phyloP scores from a whole-genome alignment of 2,329 filamentous ascomycete genomes.

The Dactylellina cionopaga region DNA sequence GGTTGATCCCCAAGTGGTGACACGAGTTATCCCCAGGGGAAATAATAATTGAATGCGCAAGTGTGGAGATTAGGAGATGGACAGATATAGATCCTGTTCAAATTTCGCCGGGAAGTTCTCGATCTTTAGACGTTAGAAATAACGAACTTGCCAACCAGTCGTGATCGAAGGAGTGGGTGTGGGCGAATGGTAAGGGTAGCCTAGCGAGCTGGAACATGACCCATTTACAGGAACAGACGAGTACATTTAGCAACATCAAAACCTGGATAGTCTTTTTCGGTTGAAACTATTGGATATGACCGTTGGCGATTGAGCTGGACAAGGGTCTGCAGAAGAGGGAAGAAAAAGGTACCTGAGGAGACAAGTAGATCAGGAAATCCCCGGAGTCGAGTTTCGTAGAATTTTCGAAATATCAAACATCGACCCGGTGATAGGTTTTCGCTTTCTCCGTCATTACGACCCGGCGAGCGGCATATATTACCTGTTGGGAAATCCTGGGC shows the following conservation, averaged over 20 bases:
- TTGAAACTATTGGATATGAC: slow-evolving; percentile 48
- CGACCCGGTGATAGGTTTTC: slow-evolving; percentile 27
- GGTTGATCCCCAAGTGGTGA: not conserved
- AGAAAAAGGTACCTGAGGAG: slow-evolving; percentile 29
- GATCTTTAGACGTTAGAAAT: slow-evolving; percentile 28
- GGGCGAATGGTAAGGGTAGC: slow-evolving; percentile 25
- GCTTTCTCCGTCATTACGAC: slow-evolving; percentile 12
- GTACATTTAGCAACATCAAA: slow-evolving; percentile 4
- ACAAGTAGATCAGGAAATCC: slow-evolving; percentile 27
- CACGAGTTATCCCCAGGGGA: not conserved
- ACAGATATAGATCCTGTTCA: slow-evolving; percentile 37
- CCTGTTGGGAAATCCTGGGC: slow-evolving; percentile 38
- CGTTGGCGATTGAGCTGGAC: slow-evolving; percentile 19
- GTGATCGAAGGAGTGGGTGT: slow-evolving; percentile 18
- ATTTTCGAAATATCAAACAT: slow-evolving; percentile 22
- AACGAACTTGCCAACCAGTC: slow-evolving; percentile 24
- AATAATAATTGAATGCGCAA: slow-evolving; percentile 14
- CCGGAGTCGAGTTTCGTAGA: slow-evolving; percentile 38
- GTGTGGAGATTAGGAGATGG: slow-evolving; percentile 31
- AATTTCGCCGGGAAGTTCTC: slow-evolving; percentile 26
- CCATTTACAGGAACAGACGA: not conserved
- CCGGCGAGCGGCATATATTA: slow-evolving; percentile 30
- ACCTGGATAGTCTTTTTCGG: slow-evolving; percentile 23
- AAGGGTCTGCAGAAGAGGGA: too few relatives aligned
- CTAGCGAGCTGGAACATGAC: slow-evolving; percentile 28